Conservation (phyloP, 1,139 yeast species). For the Wickerhamomyces sp. region DNA sequence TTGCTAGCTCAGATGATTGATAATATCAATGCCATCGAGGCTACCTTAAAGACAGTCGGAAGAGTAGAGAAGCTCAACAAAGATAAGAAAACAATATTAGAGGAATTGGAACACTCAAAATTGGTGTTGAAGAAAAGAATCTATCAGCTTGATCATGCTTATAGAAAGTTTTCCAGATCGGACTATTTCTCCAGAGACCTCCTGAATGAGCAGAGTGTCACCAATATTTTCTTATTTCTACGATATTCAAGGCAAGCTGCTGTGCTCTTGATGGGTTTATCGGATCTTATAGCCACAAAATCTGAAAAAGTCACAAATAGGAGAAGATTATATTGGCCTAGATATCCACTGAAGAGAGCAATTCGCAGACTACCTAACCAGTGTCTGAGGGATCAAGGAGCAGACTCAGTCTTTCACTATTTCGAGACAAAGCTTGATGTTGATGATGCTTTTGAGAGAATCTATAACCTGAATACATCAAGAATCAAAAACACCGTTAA, state of each 20-base stretch:
- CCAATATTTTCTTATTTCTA: slow-evolving; percentile 31
- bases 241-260: slow-evolving; percentile 35
- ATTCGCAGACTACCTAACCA: slow-evolving; percentile 36
- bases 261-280: slow-evolving; percentile 24
- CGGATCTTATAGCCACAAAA: slow-evolving; percentile 17
- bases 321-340: slow-evolving; percentile 32
- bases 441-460: slow-evolving; percentile 42
- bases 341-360: slow-evolving; percentile 37
- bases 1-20: slow-evolving; percentile 29
- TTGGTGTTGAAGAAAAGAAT: slow-evolving; percentile 24
- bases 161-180: slow-evolving; percentile 30
- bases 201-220: slow-evolving; percentile 28
- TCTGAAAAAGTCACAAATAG: slow-evolving; percentile 15
- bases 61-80: slow-evolving; percentile 3
- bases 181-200: slow-evolving; percentile 30
- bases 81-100: neutral
- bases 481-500: slow-evolving; percentile 6
- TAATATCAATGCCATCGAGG: slow-evolving; percentile 23
- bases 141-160: slow-evolving; percentile 28
- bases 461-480: slow-evolving; percentile 37
- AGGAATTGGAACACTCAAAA: slow-evolving; percentile 13
- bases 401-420: slow-evolving; percentile 37
- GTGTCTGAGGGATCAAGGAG: slow-evolving; percentile 43
- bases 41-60: slow-evolving; percentile 14
- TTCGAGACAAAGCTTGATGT: slow-evolving; percentile 40